phyloP scores from a whole-genome alignment of 2,329 filamentous ascomycete species.

The Magnaporthales sp. region DNA sequence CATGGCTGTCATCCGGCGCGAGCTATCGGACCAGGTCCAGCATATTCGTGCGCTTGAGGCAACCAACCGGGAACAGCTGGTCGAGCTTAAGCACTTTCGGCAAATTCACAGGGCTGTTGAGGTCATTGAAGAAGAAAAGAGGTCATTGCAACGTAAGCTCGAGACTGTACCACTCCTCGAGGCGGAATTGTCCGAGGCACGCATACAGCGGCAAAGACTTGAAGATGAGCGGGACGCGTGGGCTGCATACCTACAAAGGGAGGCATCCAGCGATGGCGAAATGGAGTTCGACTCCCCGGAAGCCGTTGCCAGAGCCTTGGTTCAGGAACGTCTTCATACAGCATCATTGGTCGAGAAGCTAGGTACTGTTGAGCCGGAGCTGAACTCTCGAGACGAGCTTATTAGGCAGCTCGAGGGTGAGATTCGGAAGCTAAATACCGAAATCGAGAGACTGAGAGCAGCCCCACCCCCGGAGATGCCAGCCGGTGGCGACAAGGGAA shows the following conservation, averaged over 20 bases:
- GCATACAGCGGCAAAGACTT: constrained; percentile 74
- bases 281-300: constrained; percentile 82
- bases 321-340: constrained; percentile 73
- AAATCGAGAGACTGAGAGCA: constrained; percentile 62
- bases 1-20: constrained; percentile 73
- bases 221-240: constrained; percentile 84
- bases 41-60: constrained; percentile 81
- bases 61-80: constrained; percentile 67
- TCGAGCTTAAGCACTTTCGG: constrained; percentile 73
- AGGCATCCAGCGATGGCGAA: constrained; percentile 48
- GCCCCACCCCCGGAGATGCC: constrained; percentile 21
- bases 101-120: constrained; percentile 81
- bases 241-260: constrained; percentile 73
- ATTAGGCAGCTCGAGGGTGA: constrained; percentile 67
- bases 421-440: constrained; percentile 51
- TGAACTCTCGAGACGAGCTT: constrained; percentile 66
- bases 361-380: constrained; percentile 69
- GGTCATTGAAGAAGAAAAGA: constrained; percentile 92
- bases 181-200: constrained; percentile 67
- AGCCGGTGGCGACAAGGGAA: constrained; percentile 50
- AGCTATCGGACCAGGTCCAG: constrained; percentile 84
- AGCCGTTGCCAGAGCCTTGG: constrained; percentile 72
- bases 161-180: constrained; percentile 67
- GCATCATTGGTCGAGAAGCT: constrained; percentile 73
- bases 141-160: constrained; percentile 67